Conservation (phyloP, 306 rosid species). For the Begonia fuchsioides region DNA sequence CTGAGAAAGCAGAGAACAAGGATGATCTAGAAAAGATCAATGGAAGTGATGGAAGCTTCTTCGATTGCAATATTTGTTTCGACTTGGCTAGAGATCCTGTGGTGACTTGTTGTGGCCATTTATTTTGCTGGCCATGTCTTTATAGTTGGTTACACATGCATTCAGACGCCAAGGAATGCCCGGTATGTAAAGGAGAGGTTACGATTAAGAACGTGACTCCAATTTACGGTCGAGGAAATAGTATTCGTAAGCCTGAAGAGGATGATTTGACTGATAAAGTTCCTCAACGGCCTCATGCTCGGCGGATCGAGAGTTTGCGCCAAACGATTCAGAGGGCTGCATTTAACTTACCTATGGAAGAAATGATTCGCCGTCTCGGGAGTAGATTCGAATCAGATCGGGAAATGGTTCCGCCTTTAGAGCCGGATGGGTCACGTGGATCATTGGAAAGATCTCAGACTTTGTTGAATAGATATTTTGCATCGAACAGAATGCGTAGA, state of each 20-base stretch:
- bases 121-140: constrained; percentile 89
- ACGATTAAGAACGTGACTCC: constrained; percentile 60
- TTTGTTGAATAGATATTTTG: constrained; percentile 44
- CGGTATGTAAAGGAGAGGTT: constrained; percentile 96
- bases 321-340: constrained; percentile 72
- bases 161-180: constrained; percentile 92
- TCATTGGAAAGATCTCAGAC: constrained; percentile 33
- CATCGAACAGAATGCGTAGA: constrained; percentile 61
- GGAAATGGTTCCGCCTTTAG: constrained; percentile 36
- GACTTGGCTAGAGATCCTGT: constrained; percentile 88
- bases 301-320: constrained; percentile 82
- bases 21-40: constrained; percentile 54
- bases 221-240: constrained; percentile 74
- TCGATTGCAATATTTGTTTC: constrained; percentile 87
- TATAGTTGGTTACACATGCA: constrained; percentile 79
- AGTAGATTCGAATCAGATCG: constrained; percentile 54
- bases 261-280: constrained; percentile 44
- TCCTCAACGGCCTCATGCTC: constrained; percentile 73
- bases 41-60: constrained; percentile 69
- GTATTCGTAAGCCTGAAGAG: constrained; percentile 34
- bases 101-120: constrained; percentile 93
- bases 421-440: constrained; percentile 34
- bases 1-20: constrained; percentile 39
- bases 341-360: constrained; percentile 57
- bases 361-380: constrained; percentile 84